Conservation (phyloP, 2,329 filamentous ascomycete species). For the Elsinoe necatrix region DNA sequence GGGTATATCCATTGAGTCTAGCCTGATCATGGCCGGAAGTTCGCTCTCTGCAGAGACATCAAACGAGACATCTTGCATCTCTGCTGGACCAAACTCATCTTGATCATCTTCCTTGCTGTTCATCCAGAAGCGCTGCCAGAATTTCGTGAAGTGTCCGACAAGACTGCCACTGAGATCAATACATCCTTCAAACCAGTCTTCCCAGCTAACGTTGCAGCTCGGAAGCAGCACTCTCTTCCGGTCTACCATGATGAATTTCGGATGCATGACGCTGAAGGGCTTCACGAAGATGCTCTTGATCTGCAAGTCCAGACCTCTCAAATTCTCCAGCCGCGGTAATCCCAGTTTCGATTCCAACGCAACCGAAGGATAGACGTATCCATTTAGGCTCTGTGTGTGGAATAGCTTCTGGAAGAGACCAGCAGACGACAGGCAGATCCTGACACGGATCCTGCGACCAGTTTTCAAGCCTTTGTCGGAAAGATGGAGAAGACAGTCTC, state of each 20-base stretch:
- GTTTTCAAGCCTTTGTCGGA: constrained; percentile 38
- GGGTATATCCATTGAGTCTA: constrained; percentile 29
- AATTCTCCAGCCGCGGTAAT: constrained; percentile 48
- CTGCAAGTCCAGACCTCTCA: constrained; percentile 55
- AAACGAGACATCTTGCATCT: neutral
- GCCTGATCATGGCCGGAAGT: neutral
- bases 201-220: constrained; percentile 80
- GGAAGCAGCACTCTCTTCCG: constrained; percentile 58
- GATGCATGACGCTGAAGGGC: constrained; percentile 80
- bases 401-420: constrained; percentile 66
- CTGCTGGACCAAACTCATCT: neutral
- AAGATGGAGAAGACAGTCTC: constrained; percentile 50
- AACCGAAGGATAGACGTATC: constrained; percentile 52
- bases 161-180: constrained; percentile 57
- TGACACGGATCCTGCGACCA: constrained; percentile 46
- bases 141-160: constrained; percentile 53
- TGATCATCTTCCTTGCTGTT: constrained; percentile 19
- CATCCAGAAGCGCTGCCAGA: constrained; percentile 64
- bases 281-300: constrained; percentile 73
- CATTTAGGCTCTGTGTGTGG: constrained; percentile 56
- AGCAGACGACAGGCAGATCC: constrained; percentile 67
- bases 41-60: neutral
- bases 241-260: constrained; percentile 73
- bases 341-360: constrained; percentile 56
- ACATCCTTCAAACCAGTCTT: constrained; percentile 77